Percentiles rank a stretch among this genome's conserved stretches.
Evolutionary conservation across 75 land plant genomes (phyloP).

Genomic region (Pinus albicaulis): DNA sequence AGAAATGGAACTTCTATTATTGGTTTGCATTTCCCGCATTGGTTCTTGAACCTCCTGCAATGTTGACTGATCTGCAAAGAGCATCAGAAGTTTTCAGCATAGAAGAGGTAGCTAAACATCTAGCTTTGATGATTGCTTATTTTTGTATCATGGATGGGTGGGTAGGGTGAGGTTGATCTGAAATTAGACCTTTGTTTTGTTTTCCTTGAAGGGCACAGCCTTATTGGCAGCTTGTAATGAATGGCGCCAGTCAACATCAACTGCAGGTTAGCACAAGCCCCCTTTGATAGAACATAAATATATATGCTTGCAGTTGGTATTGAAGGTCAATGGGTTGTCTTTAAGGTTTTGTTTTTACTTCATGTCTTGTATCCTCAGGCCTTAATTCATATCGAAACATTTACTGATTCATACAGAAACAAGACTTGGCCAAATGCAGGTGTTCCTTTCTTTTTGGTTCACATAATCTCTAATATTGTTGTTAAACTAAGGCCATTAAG

Average conservation of each 20-base stretch:
- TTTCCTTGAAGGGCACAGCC: constrained; percentile 57
- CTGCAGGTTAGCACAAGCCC: constrained; percentile 47
- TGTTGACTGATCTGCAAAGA: constrained; percentile 38
- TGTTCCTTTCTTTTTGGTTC: constrained; percentile 74
- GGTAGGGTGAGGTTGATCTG: background rate
- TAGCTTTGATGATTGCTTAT: background rate
- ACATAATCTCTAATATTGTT: constrained; percentile 36
- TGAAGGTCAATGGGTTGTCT: background rate
- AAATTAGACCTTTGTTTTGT: constrained; percentile 9
- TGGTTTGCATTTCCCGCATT: constrained; percentile 97
- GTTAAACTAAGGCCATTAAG: constrained; percentile 57
- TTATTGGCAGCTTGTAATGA: constrained; percentile 65
- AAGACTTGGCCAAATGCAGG: constrained; percentile 42
- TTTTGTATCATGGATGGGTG: background rate
- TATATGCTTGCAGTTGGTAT: background rate
- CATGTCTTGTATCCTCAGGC: background rate
- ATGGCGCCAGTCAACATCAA: constrained; percentile 73
- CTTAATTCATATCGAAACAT: background rate
- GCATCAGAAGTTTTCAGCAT: constrained; percentile 61
- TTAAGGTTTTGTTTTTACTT: background rate
- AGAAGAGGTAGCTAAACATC: constrained; percentile 62
- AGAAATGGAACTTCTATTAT: constrained; percentile 88
- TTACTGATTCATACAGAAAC: background rate
- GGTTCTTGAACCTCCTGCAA: constrained; percentile 82
- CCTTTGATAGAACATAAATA: background rate